Evolutionary conservation across 2,329 filamentous ascomycete species (phyloP), one percentile per base, ranked within the genome.

Genomic region (Cercospora sp.): DNA sequence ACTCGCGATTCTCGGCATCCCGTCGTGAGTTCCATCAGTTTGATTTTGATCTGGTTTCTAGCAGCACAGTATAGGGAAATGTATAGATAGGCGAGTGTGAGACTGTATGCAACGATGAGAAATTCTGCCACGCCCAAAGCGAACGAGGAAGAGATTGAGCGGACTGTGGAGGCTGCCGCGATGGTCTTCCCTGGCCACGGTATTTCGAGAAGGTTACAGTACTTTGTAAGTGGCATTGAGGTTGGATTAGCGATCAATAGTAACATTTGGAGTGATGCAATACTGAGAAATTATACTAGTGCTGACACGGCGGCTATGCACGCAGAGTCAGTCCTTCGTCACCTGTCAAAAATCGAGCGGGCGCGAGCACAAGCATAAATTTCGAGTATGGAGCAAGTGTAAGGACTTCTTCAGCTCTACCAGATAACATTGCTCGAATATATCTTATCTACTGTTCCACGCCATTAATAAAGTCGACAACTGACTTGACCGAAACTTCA

Each of bases 31-130:
- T 28, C 4, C 16, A 37, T 18, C 9, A 21, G 12, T 4, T 21
- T 37, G 55, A 37, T 59, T 8, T 2, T 16, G 28, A 10, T n/a
- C 18, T 24, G 32, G 24, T 18, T 59, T 24, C 32, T 59, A 37
- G 55, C 16, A 32, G n/a, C 34, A 59, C 32, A 34, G 55, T 21
- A 59, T 59, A 37, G 32, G 21, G n/a, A 6, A n/a, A 12, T 40
- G 37, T 40, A 40, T 40, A 40, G 37, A 40, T 40, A 16, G 37
- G 37, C 16, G 8, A 40, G 6, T 40, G 37, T 16, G 37, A 16
- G 37, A 40, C 37, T 40, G 28, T 8, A 80, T 34, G 86, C 86
- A 2, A 86, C 88, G 82, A n/a, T 80, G 82, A 72, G 80, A 85
- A 88, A 88, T 72, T 88, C 84, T 37, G 61, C 60, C 5, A 28